phyloP scores from a whole-genome alignment of 495 filamentous ascomycete species.

The Penicillium steckii region DNA sequence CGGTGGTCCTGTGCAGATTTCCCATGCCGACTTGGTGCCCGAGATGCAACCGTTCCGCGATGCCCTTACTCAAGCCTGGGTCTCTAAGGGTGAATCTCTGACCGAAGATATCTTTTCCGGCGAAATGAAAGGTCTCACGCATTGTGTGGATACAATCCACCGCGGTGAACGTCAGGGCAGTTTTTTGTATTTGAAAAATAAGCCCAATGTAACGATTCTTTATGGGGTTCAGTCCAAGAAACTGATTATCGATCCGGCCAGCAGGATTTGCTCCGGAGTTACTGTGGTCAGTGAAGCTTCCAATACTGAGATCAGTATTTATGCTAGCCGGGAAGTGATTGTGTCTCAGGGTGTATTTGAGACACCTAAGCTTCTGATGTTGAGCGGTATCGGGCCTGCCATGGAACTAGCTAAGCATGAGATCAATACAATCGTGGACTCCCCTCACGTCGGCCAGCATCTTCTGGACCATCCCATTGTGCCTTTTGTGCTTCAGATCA shows the following conservation, averaged over 20 bases:
- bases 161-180: constrained; percentile 54
- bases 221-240: constrained; percentile 47
- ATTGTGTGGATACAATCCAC: constrained; percentile 58
- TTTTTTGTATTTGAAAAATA: constrained; percentile 50
- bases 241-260: constrained; percentile 52
- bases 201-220: constrained; percentile 55
- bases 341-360: constrained; percentile 47
- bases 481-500: constrained; percentile 53
- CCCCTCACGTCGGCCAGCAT: constrained; percentile 44
- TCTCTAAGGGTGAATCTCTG: constrained; percentile 49
- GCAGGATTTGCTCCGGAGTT: constrained; percentile 28
- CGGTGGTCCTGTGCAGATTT: constrained; percentile 52
- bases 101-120: constrained; percentile 57
- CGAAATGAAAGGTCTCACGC: constrained; percentile 53
- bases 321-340: constrained; percentile 53
- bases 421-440: constrained; percentile 36
- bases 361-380: constrained; percentile 54
- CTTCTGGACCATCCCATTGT: constrained; percentile 48
- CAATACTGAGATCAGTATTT: constrained; percentile 34
- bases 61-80: constrained; percentile 55
- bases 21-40: constrained; percentile 53
- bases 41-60: constrained; percentile 56
- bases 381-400: constrained; percentile 54
- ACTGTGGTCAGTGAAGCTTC: constrained; percentile 42
- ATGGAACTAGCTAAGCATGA: constrained; percentile 27